These are phyloP conservation scores for Iberis pinnata DNA, from an alignment of 345 rosid species.

Conservation along the genomic window DNA sequence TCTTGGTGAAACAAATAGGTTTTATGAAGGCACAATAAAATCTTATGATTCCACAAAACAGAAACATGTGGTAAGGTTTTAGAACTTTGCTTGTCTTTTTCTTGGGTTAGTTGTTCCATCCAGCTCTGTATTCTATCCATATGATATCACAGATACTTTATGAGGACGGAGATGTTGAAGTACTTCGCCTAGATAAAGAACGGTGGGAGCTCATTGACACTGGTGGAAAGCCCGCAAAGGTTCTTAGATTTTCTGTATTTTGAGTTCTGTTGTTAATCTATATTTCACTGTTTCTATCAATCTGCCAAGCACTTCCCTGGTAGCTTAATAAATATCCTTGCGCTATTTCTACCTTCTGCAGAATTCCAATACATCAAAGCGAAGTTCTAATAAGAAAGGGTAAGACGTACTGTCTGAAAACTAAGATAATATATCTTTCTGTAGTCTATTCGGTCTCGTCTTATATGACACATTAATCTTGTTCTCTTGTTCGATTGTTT, in stretches of 20 bases:
- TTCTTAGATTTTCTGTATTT: slow-evolving; percentile 22
- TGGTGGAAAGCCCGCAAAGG: slow-evolving; percentile 62
- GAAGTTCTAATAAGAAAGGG: slow-evolving; percentile 41
- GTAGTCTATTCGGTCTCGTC: not conserved
- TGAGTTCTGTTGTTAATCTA: slow-evolving; percentile 16
- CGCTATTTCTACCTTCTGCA: slow-evolving; percentile 30
- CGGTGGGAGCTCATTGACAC: slow-evolving; percentile 76
- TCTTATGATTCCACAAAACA: slow-evolving; percentile 73
- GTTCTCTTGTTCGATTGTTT: slow-evolving; percentile 11
- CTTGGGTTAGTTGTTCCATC: slow-evolving; percentile 9
- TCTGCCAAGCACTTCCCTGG: not conserved
- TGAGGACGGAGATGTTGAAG: slow-evolving; percentile 94
- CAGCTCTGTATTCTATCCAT: slow-evolving; percentile 2
- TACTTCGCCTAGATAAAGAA: slow-evolving; percentile 75
- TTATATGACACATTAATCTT: not conserved
- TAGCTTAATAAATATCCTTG: slow-evolving; percentile 14
- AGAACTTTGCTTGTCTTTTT: slow-evolving; percentile 9
- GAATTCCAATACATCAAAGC: slow-evolving; percentile 49
- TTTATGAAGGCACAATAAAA: slow-evolving; percentile 84
- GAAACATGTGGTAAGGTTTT: slow-evolving; percentile 76
- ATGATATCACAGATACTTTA: slow-evolving; percentile 55
- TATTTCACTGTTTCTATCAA: slow-evolving; percentile 13
- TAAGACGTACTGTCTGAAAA: slow-evolving; percentile 25
- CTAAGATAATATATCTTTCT: not conserved
- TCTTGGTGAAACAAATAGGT: slow-evolving; percentile 47